These are phyloP conservation scores for Tetracladium setigerum DNA, from an alignment of 495 filamentous ascomycete species.

Conservation along the genomic window DNA sequence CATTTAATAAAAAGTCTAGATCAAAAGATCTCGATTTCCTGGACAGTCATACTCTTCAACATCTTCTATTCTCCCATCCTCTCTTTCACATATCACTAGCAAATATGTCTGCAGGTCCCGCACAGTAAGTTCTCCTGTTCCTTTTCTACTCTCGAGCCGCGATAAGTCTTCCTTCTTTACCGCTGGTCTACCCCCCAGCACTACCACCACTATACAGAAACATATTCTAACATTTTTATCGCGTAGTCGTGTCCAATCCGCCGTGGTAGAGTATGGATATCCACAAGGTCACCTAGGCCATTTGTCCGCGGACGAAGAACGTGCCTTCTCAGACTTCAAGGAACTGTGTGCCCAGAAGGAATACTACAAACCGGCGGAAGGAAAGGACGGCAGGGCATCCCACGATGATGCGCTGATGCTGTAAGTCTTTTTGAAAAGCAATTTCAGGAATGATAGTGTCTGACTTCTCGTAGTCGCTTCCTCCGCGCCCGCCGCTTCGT, in stretches of 20 bases:
- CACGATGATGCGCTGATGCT: slow-evolving; percentile 79
- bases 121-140: slow-evolving; percentile 3
- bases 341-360: slow-evolving; percentile 50
- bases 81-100: background rate
- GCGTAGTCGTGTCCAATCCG: slow-evolving; percentile 16
- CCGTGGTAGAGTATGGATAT: slow-evolving; percentile 41
- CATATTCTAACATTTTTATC: background rate
- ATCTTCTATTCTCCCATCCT: too few species aligned
- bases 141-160: too few species aligned
- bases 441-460: background rate
- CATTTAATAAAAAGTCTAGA: too few species aligned
- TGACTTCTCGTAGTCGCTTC: slow-evolving; percentile 51
- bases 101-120: slow-evolving; percentile 20
- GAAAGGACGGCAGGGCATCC: slow-evolving; percentile 38
- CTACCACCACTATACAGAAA: too few species aligned
- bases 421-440: slow-evolving; percentile 37
- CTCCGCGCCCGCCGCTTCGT: slow-evolving; percentile 72
- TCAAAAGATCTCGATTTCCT: too few species aligned
- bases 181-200: too few species aligned
- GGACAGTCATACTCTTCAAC: too few species aligned
- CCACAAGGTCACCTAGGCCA: slow-evolving; percentile 66
- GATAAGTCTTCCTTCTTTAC: too few species aligned
- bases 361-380: slow-evolving; percentile 51
- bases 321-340: slow-evolving; percentile 62
- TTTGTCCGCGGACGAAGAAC: slow-evolving; percentile 59